phyloP scores from a whole-genome alignment of 495 filamentous ascomycete genomes.

The Daldinia caldariorum region DNA sequence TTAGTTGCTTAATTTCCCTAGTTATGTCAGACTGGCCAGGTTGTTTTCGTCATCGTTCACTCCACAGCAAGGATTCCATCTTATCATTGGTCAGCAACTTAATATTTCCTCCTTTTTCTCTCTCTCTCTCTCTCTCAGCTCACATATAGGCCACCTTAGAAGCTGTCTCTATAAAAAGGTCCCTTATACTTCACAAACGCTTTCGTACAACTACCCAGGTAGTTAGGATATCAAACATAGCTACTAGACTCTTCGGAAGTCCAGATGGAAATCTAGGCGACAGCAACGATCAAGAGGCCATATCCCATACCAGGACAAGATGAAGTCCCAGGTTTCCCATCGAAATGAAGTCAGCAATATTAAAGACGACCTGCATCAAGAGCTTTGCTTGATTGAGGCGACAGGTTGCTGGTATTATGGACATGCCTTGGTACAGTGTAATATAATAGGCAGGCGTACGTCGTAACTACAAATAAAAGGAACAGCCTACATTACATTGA shows the following conservation, averaged over 20 bases:
- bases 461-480: not conserved
- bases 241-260: constrained; percentile 18
- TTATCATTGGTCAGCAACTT: not conserved
- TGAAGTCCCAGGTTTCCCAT: constrained; percentile 20
- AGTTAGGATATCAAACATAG: not conserved
- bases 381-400: not conserved
- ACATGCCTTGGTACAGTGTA: not conserved
- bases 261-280: constrained; percentile 33
- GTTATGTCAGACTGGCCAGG: not conserved
- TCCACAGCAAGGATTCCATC: not conserved
- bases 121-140: not conserved
- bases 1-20: not conserved
- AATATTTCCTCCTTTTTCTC: not conserved
- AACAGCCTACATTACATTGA: not conserved
- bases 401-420: not conserved
- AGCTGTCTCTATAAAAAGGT: not conserved
- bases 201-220: not conserved
- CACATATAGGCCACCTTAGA: no score
- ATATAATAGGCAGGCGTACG: not conserved
- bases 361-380: not conserved
- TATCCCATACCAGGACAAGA: constrained; percentile 35
- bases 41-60: not conserved
- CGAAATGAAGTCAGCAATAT: constrained; percentile 14
- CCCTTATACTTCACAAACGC: not conserved
- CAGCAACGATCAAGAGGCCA: constrained; percentile 32